Base-by-base conservation (phyloP, 1,139 yeast genomes). In the Debaryomyces fabryi region DNA sequence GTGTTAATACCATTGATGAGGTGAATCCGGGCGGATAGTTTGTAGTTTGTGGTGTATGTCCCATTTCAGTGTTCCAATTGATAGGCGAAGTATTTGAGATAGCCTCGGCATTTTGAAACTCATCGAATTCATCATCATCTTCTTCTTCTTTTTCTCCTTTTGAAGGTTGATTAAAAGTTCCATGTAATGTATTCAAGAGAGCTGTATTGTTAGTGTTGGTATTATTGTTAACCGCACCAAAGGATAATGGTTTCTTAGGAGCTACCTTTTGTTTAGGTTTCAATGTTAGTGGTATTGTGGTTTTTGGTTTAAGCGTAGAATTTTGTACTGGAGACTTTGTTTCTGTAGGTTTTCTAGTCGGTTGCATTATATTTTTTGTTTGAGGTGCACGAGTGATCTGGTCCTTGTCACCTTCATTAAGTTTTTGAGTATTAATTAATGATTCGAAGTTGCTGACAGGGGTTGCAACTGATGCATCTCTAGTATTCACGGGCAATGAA, bases 1-100 rank as follows among this genome's bases (percentile, higher is more conserved):
- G 66, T 4, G 60, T 54, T 21, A 63, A 52, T 9, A 63, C 58
- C 52, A 58, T 37, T 42, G 54, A 53, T 6, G 65, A 54, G 43
- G 62, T 55, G 51, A 67, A 69, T 0, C 74, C 74, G 1, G 74
- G 74, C 2, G 74, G 74, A 44, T 58, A 58, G 30, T 53, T 54
- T 38, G 47, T 38, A 27, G 39, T 27, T 29, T 41, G 39, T 37
- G 16, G 30, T 33, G 30, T 24, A 18, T 15, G 12, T n/a, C 25
- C 15, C 20, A 12, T 23, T n/a, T 60, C 67, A 7, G 53, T 47
- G 29, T 46, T 49, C 70, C 70, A 65, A 44, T 64, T 56, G 24
- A 63, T 32, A 15, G 35, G 54, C 24, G 45, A 24, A 25, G 46
- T 30, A 24, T 48, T 36, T n/a, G 42, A 45, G 20, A 16, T 33